These are phyloP conservation scores for Microsporum audouinii DNA, from an alignment of 2,329 filamentous ascomycete species.

Conservation along the genomic window DNA sequence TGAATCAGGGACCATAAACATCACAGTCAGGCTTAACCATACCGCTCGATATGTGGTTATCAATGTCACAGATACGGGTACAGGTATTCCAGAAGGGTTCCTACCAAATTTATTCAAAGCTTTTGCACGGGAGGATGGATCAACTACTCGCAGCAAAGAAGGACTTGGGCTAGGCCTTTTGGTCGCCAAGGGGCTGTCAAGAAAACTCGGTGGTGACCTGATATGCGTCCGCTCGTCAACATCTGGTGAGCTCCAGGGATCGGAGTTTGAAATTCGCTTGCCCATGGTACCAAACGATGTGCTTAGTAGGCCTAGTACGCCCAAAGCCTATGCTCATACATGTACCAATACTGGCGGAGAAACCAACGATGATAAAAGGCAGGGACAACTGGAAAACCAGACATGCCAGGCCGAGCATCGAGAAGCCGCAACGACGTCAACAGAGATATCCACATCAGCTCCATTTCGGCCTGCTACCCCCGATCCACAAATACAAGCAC, in stretches of 20 bases:
- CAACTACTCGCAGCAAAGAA: constrained; percentile 55
- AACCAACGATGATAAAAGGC: not conserved
- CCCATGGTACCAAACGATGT: constrained; percentile 45
- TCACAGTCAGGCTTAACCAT: constrained; percentile 43
- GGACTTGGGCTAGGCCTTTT: constrained; percentile 57
- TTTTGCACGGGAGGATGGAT: constrained; percentile 58
- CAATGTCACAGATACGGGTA: constrained; percentile 54
- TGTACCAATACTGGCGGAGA: not conserved
- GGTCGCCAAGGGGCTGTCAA: constrained; percentile 59
- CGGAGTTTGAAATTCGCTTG: constrained; percentile 57
- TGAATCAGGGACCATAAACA: constrained; percentile 49
- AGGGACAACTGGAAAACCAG: not conserved
- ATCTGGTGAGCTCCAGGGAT: constrained; percentile 48
- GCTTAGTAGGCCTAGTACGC: constrained; percentile 37
- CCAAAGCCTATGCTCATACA: not conserved
- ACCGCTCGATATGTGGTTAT: constrained; percentile 47
- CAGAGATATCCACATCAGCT: not conserved
- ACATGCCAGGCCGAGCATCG: not conserved
- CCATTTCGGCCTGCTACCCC: not conserved
- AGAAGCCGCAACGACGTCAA: not conserved
- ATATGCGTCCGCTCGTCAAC: constrained; percentile 53
- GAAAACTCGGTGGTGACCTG: constrained; percentile 58
- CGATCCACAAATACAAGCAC: not conserved
- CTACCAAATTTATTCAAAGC: constrained; percentile 57
- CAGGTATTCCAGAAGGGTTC: constrained; percentile 56